A percentile compares a stretch with the other conserved stretches of the same genome.
phyloP scores from a whole-genome alignment of 2,329 filamentous ascomycete genomes.

The Colletotrichum cereale region DNA sequence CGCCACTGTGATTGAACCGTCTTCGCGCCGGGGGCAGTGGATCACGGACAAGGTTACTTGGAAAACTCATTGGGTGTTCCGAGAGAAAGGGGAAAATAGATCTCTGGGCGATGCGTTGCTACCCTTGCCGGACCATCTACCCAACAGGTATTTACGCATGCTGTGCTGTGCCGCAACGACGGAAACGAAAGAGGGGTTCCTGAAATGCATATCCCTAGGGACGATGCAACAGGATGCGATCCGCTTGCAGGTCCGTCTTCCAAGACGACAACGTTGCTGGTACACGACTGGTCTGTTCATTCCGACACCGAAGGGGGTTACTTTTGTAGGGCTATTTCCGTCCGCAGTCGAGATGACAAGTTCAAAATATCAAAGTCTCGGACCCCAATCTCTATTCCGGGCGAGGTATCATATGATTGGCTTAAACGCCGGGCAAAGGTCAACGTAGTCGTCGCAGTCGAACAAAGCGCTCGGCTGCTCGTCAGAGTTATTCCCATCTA shows the following conservation, averaged over 20 bases:
- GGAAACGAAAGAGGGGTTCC: too few species aligned
- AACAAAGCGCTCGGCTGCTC: not conserved
- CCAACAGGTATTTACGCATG: too few species aligned
- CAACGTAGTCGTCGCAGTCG: not conserved
- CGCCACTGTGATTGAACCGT: not conserved
- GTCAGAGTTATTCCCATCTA: not conserved
- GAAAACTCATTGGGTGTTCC: too few species aligned
- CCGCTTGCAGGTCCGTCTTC: not conserved
- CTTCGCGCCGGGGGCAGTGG: not conserved
- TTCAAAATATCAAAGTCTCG: not conserved
- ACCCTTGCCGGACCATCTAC: too few species aligned
- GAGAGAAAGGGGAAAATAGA: too few species aligned
- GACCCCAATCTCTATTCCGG: not conserved
- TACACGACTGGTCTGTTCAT: not conserved
- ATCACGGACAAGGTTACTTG: too few species aligned
- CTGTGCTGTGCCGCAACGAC: too few species aligned
- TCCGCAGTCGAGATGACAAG: not conserved
- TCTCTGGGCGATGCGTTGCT: not conserved
- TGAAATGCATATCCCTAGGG: not conserved
- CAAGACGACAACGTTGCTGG: not conserved
- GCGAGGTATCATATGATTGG: not conserved
- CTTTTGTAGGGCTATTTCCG: not conserved
- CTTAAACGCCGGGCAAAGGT: not conserved
- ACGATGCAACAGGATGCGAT: not conserved
- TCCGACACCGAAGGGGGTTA: not conserved